Conservation (phyloP, 805 yeast species). For the Metschnikowia santaceciliae region DNA sequence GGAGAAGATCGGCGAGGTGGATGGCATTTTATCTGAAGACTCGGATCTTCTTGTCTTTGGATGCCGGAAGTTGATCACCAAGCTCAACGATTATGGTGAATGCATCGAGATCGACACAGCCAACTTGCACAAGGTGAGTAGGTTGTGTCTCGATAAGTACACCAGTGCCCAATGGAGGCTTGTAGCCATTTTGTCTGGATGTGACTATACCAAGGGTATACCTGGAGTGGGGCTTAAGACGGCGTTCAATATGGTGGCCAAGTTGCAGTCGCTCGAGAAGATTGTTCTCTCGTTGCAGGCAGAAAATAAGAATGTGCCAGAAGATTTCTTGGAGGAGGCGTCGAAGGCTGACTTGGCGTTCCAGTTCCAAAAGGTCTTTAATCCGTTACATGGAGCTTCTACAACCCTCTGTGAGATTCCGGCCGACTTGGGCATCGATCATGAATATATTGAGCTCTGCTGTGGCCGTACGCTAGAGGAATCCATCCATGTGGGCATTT, state of each 20-base stretch:
- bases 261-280: slow-evolving; percentile 49
- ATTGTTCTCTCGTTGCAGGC: slow-evolving; percentile 53
- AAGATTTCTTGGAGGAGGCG: slow-evolving; percentile 55
- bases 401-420: slow-evolving; percentile 59
- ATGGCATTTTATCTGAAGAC: slow-evolving; percentile 90
- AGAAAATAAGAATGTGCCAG: slow-evolving; percentile 61
- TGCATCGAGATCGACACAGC: slow-evolving; percentile 66
- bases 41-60: slow-evolving; percentile 92
- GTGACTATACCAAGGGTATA: slow-evolving; percentile 91
- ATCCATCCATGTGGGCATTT: slow-evolving; percentile 51
- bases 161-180: slow-evolving; percentile 58
- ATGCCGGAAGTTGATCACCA: slow-evolving; percentile 69
- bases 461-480: slow-evolving; percentile 45
- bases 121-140: slow-evolving; percentile 46
- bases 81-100: slow-evolving; percentile 69
- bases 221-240: slow-evolving; percentile 75
- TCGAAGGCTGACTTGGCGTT: slow-evolving; percentile 73
- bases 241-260: slow-evolving; percentile 59
- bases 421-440: slow-evolving; percentile 34
- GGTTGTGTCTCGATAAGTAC: slow-evolving; percentile 49
- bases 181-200: slow-evolving; percentile 89
- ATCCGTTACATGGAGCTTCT: slow-evolving; percentile 51
- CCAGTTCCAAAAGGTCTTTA: slow-evolving; percentile 78
- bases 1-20: slow-evolving; percentile 68
- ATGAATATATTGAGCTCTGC: slow-evolving; percentile 40